Percentiles rank a stretch among this genome's conserved stretches.
Conservation (phyloP, 371 early-diverging fungal species). For the Coelomomyces lativittatus region DNA sequence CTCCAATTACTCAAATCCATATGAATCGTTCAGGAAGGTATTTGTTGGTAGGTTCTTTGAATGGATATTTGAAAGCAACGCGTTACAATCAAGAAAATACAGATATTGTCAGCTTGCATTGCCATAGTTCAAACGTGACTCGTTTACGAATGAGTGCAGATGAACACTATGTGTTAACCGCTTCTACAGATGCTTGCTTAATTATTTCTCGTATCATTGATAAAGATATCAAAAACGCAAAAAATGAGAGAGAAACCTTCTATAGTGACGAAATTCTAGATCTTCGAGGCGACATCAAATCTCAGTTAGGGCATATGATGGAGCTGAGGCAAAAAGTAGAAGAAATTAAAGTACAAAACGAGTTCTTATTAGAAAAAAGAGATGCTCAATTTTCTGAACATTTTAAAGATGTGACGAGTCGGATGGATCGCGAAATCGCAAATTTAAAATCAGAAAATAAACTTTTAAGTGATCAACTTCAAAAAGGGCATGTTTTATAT, state of each 20-base stretch:
- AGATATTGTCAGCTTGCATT: neutral
- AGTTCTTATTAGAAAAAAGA: conserved; percentile 25
- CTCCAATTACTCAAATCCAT: no score
- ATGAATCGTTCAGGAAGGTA: no score
- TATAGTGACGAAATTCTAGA: conserved; percentile 15
- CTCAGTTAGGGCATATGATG: conserved; percentile 17
- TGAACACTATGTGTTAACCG: neutral
- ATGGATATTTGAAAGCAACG: neutral
- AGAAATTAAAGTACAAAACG: conserved; percentile 39
- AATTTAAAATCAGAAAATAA: conserved; percentile 28
- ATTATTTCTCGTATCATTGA: neutral
- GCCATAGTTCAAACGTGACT: neutral
- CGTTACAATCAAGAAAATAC: neutral
- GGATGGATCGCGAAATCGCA: conserved; percentile 33
- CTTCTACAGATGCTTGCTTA: neutral
- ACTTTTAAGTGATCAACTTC: conserved; percentile 16
- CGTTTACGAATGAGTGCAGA: neutral
- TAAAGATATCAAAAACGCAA: neutral
- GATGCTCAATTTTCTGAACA: conserved; percentile 35
- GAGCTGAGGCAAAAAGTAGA: conserved; percentile 27
- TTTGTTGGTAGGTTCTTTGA: no score
- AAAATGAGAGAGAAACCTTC: neutral
- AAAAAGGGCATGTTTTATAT: conserved; percentile 14
- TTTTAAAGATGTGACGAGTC: conserved; percentile 27
- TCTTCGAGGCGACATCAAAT: conserved; percentile 30